Conservation (phyloP, 2,329 filamentous ascomycete genomes). For the Didymella lethalis region DNA sequence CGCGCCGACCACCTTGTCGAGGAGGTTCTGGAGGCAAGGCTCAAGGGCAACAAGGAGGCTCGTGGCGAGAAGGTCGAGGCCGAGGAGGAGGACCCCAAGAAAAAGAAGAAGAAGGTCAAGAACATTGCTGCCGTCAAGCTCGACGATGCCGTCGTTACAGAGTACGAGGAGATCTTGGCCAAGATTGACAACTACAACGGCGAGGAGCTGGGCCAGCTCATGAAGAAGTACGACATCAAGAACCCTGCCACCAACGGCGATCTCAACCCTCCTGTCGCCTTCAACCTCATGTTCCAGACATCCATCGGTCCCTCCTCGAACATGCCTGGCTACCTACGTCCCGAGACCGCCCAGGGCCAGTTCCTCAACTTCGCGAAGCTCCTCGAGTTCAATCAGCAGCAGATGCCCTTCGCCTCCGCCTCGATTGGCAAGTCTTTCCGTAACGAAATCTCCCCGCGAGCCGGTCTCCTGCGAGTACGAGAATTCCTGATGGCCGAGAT, state of each 20-base stretch:
- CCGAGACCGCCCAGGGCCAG: slow-evolving; percentile 97
- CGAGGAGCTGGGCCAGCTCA: slow-evolving; percentile 83
- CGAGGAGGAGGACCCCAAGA: slow-evolving; percentile 80
- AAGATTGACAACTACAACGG: slow-evolving; percentile 96
- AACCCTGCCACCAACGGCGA: slow-evolving; percentile 82
- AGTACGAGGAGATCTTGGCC: slow-evolving; percentile 91
- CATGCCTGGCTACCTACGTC: slow-evolving; percentile 68
- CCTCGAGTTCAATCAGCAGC: slow-evolving; percentile 92
- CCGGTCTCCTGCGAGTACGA: slow-evolving; percentile 89
- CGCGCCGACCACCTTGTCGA: slow-evolving; percentile 96
- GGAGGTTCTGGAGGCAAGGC: slow-evolving; percentile 83
- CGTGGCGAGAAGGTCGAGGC: slow-evolving; percentile 80
- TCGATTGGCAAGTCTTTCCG: slow-evolving; percentile 98
- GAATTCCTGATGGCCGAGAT: slow-evolving; percentile 99
- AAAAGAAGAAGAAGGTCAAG: slow-evolving; percentile 86
- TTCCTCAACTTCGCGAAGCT: slow-evolving; percentile 98
- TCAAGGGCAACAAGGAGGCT: slow-evolving; percentile 92
- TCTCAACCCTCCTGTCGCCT: slow-evolving; percentile 81
- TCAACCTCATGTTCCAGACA: slow-evolving; percentile 99
- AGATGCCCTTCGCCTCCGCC: slow-evolving; percentile 96
- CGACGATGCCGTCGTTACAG: slow-evolving; percentile 82
- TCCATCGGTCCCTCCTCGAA: slow-evolving; percentile 92
- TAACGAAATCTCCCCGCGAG: slow-evolving; percentile 94
- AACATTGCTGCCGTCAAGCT: slow-evolving; percentile 73
- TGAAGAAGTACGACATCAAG: slow-evolving; percentile 86